Evolutionary conservation across 2,329 filamentous ascomycete genomes (phyloP).

Genomic region (Paecilomyces dactylethromorphus): DNA sequence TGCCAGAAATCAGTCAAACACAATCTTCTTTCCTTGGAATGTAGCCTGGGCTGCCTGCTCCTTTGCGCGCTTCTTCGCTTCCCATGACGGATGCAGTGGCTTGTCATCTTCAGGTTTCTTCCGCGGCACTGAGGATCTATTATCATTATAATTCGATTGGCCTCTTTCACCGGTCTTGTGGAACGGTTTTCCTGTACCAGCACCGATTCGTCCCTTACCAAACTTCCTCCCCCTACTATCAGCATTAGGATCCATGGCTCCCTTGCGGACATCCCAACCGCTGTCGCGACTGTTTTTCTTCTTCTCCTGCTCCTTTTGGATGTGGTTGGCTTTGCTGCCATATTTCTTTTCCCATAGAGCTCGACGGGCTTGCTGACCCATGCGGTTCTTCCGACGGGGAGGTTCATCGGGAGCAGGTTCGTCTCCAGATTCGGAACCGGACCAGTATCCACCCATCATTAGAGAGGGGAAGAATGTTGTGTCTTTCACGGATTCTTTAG

Average conservation of each 20-base stretch:
- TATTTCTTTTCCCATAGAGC: slow-evolving; percentile 58
- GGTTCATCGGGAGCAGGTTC: slow-evolving; percentile 31
- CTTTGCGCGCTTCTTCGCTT: slow-evolving; percentile 56
- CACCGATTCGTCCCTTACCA: slow-evolving; percentile 14
- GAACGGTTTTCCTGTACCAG: slow-evolving; percentile 7
- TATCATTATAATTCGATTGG: slow-evolving; percentile 17
- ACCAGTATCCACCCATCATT: slow-evolving; percentile 55
- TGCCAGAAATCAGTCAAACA: slow-evolving; percentile 46
- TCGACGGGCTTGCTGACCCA: slow-evolving; percentile 57
- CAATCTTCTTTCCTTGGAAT: slow-evolving; percentile 57
- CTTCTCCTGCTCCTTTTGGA: slow-evolving; percentile 37
- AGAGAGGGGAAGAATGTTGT: slow-evolving; percentile 58
- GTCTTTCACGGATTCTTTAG: slow-evolving; percentile 17
- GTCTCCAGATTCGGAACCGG: slow-evolving; percentile 54
- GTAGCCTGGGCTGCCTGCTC: slow-evolving; percentile 39
- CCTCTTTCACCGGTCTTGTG: slow-evolving; percentile 7
- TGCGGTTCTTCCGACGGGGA: slow-evolving; percentile 51
- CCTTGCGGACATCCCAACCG: slow-evolving; percentile 54
- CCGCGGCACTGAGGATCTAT: slow-evolving; percentile 12
- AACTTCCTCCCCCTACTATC: slow-evolving; percentile 15
- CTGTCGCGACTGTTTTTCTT: slow-evolving; percentile 36
- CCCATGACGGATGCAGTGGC: slow-evolving; percentile 58
- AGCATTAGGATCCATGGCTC: slow-evolving; percentile 38
- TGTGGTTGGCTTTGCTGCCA: slow-evolving; percentile 52
- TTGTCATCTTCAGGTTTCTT: slow-evolving; percentile 38